These are phyloP conservation scores for Huntiella omanensis DNA, from an alignment of 2,329 filamentous ascomycete species.

Conservation along the genomic window DNA sequence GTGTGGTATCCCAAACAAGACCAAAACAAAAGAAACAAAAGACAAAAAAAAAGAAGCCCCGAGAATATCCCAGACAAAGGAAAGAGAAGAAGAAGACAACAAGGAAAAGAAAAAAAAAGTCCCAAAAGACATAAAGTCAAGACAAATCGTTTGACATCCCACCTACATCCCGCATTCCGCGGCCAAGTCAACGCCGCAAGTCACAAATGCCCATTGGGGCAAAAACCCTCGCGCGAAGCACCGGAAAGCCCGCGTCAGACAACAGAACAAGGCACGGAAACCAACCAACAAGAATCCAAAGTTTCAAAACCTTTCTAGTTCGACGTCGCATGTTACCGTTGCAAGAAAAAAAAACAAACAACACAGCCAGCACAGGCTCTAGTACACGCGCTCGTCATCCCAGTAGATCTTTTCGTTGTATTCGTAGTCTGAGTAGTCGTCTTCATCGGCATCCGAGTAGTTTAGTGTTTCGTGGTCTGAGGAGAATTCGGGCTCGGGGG, in stretches of 20 bases:
- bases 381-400: slow-evolving; percentile 11
- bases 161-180: no score
- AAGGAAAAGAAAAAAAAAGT: no score
- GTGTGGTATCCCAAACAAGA: slow-evolving; percentile 2
- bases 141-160: no score
- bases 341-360: no score
- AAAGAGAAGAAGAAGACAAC: neutral
- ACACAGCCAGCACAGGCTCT: neutral
- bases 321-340: no score
- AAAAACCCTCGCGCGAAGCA: neutral
- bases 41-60: neutral
- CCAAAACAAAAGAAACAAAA: neutral
- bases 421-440: neutral
- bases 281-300: no score
- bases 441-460: slow-evolving; percentile 7
- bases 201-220: no score
- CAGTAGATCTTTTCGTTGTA: slow-evolving; percentile 11
- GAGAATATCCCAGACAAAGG: neutral
- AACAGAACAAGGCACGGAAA: neutral
- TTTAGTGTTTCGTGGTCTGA: slow-evolving; percentile 7
- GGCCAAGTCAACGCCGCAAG: no score
- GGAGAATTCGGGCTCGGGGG: slow-evolving; percentile 2
- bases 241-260: neutral
- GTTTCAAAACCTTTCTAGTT: no score
- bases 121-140: no score